Evolutionary conservation across 1,139 yeast species (phyloP).

Genomic region (Candida smagusa): DNA sequence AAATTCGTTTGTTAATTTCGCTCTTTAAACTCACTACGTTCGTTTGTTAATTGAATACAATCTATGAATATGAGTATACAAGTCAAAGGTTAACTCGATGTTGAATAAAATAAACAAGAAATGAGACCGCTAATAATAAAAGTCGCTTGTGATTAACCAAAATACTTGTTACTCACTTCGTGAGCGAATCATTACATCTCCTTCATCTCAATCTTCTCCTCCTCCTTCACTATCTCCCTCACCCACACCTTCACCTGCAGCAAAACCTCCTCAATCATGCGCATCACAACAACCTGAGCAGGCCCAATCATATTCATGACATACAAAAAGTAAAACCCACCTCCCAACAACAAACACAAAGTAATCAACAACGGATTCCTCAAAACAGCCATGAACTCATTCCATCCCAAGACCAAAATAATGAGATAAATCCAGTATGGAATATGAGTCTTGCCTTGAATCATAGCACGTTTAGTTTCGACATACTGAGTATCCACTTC

Average conservation of each 20-base stretch:
- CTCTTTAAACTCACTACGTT: neutral
- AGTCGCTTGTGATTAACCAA: too few species aligned
- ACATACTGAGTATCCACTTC: conserved; percentile 79
- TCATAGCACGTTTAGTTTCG: conserved; percentile 78
- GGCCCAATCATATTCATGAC: conserved; percentile 76
- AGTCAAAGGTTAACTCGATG: too few species aligned
- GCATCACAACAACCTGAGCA: conserved; percentile 55
- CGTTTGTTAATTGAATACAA: neutral
- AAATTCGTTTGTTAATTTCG: neutral
- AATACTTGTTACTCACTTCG: too few species aligned
- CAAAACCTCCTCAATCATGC: conserved; percentile 56
- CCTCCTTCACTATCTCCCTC: conserved; percentile 43
- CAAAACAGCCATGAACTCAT: conserved; percentile 85
- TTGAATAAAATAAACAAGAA: too few species aligned
- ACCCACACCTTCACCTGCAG: conserved; percentile 58
- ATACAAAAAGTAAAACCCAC: conserved; percentile 66
- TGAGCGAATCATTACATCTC: too few species aligned
- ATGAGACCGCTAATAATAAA: too few species aligned
- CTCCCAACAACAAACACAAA: conserved; percentile 49
- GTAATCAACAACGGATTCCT: conserved; percentile 80
- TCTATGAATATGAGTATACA: too few species aligned
- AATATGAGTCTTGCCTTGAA: conserved; percentile 68
- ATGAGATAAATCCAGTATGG: conserved; percentile 80
- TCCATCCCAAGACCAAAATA: conserved; percentile 84
- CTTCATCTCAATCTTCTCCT: conserved; percentile 16